A percentile compares a stretch with the other conserved stretches of the same genome.
Evolutionary conservation across 306 rosid genomes (phyloP).

Genomic region (Trifolium repens): DNA sequence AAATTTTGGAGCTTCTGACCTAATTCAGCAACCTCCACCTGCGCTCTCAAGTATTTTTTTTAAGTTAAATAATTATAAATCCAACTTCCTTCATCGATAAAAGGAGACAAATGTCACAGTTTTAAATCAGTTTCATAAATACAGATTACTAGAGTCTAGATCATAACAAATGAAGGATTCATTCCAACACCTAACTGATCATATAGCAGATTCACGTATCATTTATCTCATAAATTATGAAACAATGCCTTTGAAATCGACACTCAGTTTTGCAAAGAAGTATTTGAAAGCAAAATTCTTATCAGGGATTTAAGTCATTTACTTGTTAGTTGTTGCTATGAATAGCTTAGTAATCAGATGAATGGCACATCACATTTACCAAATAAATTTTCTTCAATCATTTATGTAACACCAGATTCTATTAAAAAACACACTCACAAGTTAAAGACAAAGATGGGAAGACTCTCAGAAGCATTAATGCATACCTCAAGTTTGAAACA

Average conservation of each 20-base stretch:
- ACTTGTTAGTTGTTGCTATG: neutral
- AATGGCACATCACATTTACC: constrained; percentile 1
- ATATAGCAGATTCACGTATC: neutral
- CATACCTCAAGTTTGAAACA: constrained; percentile 97
- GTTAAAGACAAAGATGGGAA: constrained; percentile 16
- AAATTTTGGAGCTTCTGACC: constrained; percentile 90
- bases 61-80: constrained; percentile 7
- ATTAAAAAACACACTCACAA: constrained; percentile 10
- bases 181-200: neutral
- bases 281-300: constrained; percentile 6
- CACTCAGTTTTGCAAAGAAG: neutral
- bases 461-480: constrained; percentile 27
- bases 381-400: constrained; percentile 12
- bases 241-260: neutral
- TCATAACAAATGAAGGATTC: constrained; percentile 3
- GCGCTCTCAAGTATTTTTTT: constrained; percentile 39
- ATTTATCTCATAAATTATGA: constrained; percentile 5
- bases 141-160: constrained; percentile 2
- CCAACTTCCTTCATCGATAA: neutral
- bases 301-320: neutral
- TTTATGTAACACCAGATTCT: constrained; percentile 1
- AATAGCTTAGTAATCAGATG: constrained; percentile 7
- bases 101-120: constrained; percentile 7
- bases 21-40: constrained; percentile 92
- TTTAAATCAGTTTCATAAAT: neutral